Evolutionary conservation across 495 filamentous ascomycete species (phyloP).

Genomic region (Diplogelasinospora grovesii): DNA sequence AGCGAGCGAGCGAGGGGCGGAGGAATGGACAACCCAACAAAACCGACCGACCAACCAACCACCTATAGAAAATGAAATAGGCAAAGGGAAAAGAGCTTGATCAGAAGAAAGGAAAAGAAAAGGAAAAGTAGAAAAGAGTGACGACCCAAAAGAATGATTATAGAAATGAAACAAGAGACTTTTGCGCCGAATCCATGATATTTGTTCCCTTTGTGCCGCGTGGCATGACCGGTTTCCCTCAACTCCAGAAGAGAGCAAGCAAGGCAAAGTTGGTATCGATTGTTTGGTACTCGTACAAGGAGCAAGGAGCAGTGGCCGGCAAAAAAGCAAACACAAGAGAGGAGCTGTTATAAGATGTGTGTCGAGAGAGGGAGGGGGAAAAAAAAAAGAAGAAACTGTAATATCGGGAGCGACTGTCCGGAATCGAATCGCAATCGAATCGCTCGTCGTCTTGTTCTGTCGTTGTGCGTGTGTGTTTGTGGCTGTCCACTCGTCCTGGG

Average conservation of each 20-base stretch:
- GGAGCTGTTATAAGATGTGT: no score
- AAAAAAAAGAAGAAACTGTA: no score
- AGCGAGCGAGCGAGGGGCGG: no score
- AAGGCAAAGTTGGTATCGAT: conserved; percentile 9
- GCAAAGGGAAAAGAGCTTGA: not conserved
- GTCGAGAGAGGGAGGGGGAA: no score
- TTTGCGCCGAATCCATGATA: conserved; percentile 8
- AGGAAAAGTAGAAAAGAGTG: conserved; percentile 12
- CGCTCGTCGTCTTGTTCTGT: no score
- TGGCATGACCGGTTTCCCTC: conserved; percentile 8
- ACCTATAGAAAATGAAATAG: no score
- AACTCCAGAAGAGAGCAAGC: conserved; percentile 14
- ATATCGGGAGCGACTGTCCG: no score
- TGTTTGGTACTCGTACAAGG: conserved; percentile 10
- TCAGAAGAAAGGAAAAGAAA: conserved; percentile 11
- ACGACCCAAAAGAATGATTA: conserved; percentile 13
- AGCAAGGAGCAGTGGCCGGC: conserved; percentile 4
- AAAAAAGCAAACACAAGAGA: conserved; percentile 13
- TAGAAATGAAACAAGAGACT: conserved; percentile 12
- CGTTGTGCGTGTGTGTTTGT: no score
- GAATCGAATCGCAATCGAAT: no score
- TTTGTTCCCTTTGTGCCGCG: conserved; percentile 12
- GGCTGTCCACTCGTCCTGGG: no score
- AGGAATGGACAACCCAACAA: no score
- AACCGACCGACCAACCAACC: no score